Evolutionary conservation across 306 rosid genomes (phyloP), one percentile per base, ranked within the genome.

Genomic region (Aeschynomene evenia): DNA sequence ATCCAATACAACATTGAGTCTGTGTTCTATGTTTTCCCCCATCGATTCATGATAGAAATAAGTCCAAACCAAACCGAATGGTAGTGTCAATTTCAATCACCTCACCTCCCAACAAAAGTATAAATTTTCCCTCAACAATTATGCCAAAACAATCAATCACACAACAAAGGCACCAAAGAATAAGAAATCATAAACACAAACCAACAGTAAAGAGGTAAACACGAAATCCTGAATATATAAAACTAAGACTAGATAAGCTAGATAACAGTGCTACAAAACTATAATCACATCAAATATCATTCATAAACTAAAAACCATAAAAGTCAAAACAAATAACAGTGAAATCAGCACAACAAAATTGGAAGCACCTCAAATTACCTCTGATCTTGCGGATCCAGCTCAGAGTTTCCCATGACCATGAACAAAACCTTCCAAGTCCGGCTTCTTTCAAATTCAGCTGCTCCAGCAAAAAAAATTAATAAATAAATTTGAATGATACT

Each of bases 371-470:
- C 11, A 60, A 70, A 80, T n/a, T 46, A 89, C 96, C 86, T 82
- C 83, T 72, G 91, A 88, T 92, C 87, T 79, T 70, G 89, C 54
- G 73, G 77, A 74, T 86, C 89, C 79, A 70, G 84, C 80, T 64
- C 77, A 42, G 87, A 60, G 68, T 63, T 84, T n/a, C 71, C 78
- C 91, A 86, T 79, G 72, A 49, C 58, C 43, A 64, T 10, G 46
- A 49, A 63, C 24, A 33, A 66, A 66, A 28, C 3, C 31, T 11
- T 50, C 48, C 45, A 62, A 9, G 6, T 70, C 66, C 70, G 76
- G 64, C 40, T 74, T 51, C 55, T 63, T 61, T 46, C 19, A 36
- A 69, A 76, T 24, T 63, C 29, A 68, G 83, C 72, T 64, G 60
- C 79, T 71, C 63, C 52, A 23, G 53, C 21, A 29, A 42, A 55